Conservation (phyloP, 148 eudicot species). For the Vaccinium darrowii region DNA sequence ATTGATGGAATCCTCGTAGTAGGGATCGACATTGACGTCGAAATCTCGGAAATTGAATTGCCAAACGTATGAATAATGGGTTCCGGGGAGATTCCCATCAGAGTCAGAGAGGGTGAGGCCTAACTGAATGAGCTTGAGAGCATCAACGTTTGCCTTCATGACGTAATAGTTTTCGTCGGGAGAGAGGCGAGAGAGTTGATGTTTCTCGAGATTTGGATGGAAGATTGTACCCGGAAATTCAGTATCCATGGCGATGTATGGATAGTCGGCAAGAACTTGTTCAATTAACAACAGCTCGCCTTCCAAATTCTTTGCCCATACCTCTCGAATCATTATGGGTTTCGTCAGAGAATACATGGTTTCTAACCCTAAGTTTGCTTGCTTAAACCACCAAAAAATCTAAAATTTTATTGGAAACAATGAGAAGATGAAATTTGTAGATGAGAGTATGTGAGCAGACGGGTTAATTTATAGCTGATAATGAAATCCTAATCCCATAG, state of each 20-base stretch:
- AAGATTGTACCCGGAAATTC: not conserved
- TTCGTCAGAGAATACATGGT: not conserved
- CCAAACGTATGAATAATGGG: not conserved
- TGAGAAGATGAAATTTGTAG: not conserved
- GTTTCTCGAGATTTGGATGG: not conserved
- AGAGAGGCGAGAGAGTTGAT: not conserved
- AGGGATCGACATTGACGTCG: not conserved
- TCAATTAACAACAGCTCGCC: not conserved
- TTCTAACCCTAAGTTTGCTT: not conserved
- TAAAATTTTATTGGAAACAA: too few relatives aligned
- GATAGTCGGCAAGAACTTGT: not conserved
- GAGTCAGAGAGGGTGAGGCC: not conserved
- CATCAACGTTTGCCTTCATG: not conserved
- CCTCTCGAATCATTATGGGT: not conserved
- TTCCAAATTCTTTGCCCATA: not conserved
- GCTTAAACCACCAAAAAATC: not conserved
- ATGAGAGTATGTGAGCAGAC: not conserved
- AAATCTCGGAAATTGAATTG: conserved; percentile 2
- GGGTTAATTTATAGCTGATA: not conserved
- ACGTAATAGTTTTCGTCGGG: not conserved
- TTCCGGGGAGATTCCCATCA: not conserved
- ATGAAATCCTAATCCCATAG: not conserved
- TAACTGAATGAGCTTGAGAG: not conserved
- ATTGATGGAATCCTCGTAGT: not conserved
- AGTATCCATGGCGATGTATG: not conserved